phyloP scores from a whole-genome alignment of 306 rosid species.

The Castanea crenata region DNA sequence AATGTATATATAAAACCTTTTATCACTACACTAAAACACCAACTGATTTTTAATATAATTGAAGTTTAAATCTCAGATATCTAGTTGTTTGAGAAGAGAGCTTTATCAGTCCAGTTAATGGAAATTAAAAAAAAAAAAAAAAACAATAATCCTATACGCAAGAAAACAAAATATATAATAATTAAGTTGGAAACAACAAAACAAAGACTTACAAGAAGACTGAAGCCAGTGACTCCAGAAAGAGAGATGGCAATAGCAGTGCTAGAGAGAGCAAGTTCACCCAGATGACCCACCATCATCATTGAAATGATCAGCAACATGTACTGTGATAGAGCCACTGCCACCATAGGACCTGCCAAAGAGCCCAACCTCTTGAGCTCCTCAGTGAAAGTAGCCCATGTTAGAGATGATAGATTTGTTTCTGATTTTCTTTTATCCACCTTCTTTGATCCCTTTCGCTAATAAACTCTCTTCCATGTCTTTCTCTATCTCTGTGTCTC shows the following conservation, averaged over 20 bases:
- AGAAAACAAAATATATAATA: too few species aligned
- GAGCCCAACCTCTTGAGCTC: slow-evolving; percentile 48
- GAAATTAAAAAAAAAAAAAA: neutral
- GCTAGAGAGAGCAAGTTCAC: slow-evolving; percentile 50
- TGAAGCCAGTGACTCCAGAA: slow-evolving; percentile 50
- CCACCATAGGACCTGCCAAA: slow-evolving; percentile 35
- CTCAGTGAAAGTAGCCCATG: slow-evolving; percentile 16
- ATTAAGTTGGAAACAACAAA: neutral
- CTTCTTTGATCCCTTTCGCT: neutral
- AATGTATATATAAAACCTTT: too few species aligned
- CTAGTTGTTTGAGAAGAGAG: too few species aligned
- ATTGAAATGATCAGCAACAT: slow-evolving; percentile 43
- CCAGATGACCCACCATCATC: slow-evolving; percentile 59
- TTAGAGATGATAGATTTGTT: neutral
- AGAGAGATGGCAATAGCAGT: slow-evolving; percentile 50
- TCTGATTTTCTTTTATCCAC: neutral
- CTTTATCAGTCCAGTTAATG: too few species aligned
- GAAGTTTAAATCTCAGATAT: too few species aligned
- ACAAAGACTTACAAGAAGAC: slow-evolving; percentile 44
- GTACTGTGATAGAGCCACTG: slow-evolving; percentile 41
- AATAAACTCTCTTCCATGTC: slow-evolving; percentile 34
- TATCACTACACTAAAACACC: too few species aligned
- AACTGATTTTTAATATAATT: too few species aligned
- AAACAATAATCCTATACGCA: too few species aligned
- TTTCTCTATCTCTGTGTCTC: neutral